phyloP scores from a whole-genome alignment of 441 rosid genomes.

The Arabidopsis hybrid region DNA sequence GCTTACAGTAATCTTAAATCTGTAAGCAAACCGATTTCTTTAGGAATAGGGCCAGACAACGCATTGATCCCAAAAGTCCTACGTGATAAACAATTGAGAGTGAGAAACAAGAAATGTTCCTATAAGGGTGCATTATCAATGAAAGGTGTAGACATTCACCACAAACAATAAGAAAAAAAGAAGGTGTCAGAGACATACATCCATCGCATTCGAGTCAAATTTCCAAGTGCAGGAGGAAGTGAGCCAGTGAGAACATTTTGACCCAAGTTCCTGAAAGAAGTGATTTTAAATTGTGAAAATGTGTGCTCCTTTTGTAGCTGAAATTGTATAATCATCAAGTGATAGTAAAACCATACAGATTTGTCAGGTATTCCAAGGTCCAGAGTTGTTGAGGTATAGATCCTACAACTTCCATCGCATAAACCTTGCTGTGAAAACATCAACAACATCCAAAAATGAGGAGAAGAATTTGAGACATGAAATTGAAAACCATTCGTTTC shows the following conservation, averaged over 20 bases:
- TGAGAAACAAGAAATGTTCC: background rate
- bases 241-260: constrained; percentile 40
- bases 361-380: constrained; percentile 57
- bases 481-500: background rate
- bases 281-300: constrained; percentile 1
- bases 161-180: background rate
- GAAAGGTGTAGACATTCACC: background rate
- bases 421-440: constrained; percentile 58
- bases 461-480: background rate
- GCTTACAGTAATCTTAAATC: constrained; percentile 63
- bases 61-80: constrained; percentile 49
- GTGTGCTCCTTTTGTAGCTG: background rate
- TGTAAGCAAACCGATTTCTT: constrained; percentile 67
- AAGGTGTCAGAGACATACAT: constrained; percentile 35
- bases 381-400: constrained; percentile 64
- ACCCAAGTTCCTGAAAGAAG: constrained; percentile 34
- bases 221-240: constrained; percentile 43
- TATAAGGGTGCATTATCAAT: background rate
- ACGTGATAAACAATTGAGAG: background rate
- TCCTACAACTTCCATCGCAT: constrained; percentile 48
- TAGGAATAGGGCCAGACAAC: constrained; percentile 66
- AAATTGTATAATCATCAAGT: constrained; percentile 26
- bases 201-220: constrained; percentile 41
- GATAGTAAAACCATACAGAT: constrained; percentile 47
- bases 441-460: background rate